Base-by-base conservation (phyloP, 371 early-diverging fungal genomes). In the Mortierella polycephala region DNA sequence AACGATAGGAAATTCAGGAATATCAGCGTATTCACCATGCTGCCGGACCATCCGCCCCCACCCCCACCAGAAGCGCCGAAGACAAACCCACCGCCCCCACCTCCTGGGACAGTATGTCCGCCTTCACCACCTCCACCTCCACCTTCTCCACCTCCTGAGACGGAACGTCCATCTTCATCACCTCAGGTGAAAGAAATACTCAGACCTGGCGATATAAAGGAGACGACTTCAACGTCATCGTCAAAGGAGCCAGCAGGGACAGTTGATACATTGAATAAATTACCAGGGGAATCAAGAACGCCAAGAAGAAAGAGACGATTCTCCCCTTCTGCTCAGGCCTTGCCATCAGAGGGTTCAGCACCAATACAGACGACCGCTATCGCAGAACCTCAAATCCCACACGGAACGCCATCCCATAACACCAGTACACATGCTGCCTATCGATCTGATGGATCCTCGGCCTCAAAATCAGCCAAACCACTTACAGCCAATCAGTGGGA, bases 401-500 rank as follows among this genome's bases (percentile, higher is more conserved):
- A 47, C 10, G 16, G n/a, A 47, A 47, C 47, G 16, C 0, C n/a
- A 12, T 9, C n/a, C 12, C 10, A 47, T 10, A 47, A 14, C 47
- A 47, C 10, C 47, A 47, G 12, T 10, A 30, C 12, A 55, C 30
- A 30, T 30, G 4, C 30, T 30, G 30, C 30, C 30, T 30, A 30
- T 30, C 30, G 30, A 30, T 30, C 30, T 30, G 30, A 30, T 30
- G 30, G 30, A 30, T 30, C 57, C 0, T 13, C 62, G 21, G 13
- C 41, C 9, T 14, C 61, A 37, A 23, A 61, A 11, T 47, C 60
- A 45, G 18, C 57, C 21, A 50, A 44, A 10, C 46, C 68, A 13
- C 40, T 64, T 11, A 42, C 74, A 13, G 74, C 74, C 10, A 74
- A 74, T 44, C 54, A 74, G 49, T 74, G 74, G 74, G 74, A 74